Conservation (phyloP, 352 stramenopile genomes). For the Globisporangium echinulatum region DNA sequence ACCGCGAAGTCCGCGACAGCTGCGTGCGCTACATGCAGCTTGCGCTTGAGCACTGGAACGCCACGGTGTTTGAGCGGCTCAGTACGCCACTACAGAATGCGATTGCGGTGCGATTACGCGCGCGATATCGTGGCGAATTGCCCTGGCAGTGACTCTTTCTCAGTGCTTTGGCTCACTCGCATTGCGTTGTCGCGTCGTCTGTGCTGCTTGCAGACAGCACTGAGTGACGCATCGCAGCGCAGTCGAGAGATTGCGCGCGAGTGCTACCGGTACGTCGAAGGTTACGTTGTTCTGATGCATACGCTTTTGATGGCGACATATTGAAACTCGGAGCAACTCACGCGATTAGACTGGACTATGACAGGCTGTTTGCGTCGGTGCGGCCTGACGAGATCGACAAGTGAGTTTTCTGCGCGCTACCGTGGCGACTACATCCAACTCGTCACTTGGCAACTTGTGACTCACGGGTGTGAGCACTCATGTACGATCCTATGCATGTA, state of each 20-base stretch:
- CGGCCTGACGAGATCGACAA: constrained; percentile 40
- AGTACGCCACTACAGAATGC: constrained; percentile 26
- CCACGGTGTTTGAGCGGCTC: constrained; percentile 34
- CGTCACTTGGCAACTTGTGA: neutral
- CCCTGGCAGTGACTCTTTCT: too few species aligned
- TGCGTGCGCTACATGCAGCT: constrained; percentile 47
- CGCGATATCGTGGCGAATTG: too few species aligned
- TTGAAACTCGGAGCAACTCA: too few species aligned
- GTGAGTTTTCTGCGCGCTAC: constrained; percentile 13
- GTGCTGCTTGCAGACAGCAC: constrained; percentile 17
- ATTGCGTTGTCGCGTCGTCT: too few species aligned
- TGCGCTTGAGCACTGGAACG: constrained; percentile 33
- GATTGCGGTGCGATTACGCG: constrained; percentile 22
- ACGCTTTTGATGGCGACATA: too few species aligned
- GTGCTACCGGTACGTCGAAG: constrained; percentile 44
- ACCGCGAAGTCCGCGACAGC: constrained; percentile 53
- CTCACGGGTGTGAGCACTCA: neutral
- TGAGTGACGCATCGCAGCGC: constrained; percentile 56
- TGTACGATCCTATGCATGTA: neutral
- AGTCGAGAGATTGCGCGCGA: constrained; percentile 42
- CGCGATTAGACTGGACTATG: too few species aligned
- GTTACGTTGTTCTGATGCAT: neutral
- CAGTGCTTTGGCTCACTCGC: too few species aligned
- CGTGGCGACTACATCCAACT: neutral
- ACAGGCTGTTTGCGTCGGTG: constrained; percentile 38